Conservation (phyloP, 2,329 filamentous ascomycete species). For the Alternaria incomplexa region DNA sequence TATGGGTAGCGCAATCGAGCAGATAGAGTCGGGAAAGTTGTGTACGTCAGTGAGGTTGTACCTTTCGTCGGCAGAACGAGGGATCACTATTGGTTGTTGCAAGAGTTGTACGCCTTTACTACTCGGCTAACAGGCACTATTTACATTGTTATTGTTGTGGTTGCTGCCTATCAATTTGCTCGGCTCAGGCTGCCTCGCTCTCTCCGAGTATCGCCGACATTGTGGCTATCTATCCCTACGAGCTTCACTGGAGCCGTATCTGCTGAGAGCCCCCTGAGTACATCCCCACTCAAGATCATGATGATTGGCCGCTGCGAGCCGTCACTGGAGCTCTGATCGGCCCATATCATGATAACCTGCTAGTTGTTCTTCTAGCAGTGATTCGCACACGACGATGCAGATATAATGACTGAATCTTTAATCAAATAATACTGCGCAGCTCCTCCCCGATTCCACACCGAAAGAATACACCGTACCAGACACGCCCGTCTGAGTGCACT, state of each 20-base stretch:
- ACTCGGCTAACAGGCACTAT: background rate
- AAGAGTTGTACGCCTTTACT: background rate
- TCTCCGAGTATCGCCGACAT: background rate
- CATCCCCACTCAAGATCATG: background rate
- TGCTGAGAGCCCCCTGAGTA: background rate
- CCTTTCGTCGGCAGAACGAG: background rate
- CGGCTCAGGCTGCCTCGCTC: background rate
- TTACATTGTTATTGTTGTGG: background rate
- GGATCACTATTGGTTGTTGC: background rate
- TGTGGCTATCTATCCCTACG: background rate
- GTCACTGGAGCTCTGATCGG: background rate
- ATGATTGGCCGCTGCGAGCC: background rate
- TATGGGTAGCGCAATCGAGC: background rate
- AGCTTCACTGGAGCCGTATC: background rate
- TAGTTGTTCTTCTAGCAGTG: background rate
- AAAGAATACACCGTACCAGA: background rate
- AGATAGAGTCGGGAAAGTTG: background rate
- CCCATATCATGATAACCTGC: background rate
- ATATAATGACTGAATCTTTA: background rate
- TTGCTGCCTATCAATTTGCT: background rate
- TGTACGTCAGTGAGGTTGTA: background rate
- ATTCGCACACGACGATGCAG: background rate
- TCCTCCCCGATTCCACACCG: background rate
- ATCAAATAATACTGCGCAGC: rapidly evolving
- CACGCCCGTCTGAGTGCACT: background rate